These are phyloP conservation scores for Naganishia antarctica DNA, from an alignment of 768 basidiomycete species.

Conservation along the genomic window DNA sequence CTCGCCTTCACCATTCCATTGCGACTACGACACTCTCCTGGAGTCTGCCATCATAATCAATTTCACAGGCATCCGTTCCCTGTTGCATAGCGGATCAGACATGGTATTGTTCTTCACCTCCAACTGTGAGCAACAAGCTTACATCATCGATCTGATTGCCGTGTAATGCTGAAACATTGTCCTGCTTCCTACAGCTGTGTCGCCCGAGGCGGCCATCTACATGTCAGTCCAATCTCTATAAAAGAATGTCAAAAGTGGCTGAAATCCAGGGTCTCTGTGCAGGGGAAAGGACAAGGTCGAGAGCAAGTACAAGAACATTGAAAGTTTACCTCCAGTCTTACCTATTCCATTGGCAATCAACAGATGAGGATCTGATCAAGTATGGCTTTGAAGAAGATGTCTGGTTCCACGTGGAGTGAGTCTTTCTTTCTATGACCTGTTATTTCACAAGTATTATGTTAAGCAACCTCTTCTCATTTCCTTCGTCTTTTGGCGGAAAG, in stretches of 20 bases:
- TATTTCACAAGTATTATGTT: too few species aligned
- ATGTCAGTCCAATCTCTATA: slow-evolving; percentile 57
- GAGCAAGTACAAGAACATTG: slow-evolving; percentile 56
- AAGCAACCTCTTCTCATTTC: background rate
- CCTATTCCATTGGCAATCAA: background rate
- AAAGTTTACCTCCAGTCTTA: background rate
- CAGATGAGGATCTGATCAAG: slow-evolving; percentile 92
- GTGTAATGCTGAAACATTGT: too few species aligned
- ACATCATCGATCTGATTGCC: too few species aligned
- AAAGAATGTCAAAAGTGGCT: background rate
- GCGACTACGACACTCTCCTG: too few species aligned
- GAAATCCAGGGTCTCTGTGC: background rate
- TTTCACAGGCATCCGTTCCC: too few species aligned
- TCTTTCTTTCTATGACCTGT: too few species aligned
- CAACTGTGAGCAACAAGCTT: slow-evolving; percentile 52
- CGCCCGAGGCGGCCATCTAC: slow-evolving; percentile 70
- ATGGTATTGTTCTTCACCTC: slow-evolving; percentile 68
- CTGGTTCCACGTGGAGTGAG: slow-evolving; percentile 80
- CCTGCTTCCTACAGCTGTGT: slow-evolving; percentile 52
- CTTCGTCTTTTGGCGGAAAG: slow-evolving; percentile 14
- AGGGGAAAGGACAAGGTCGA: slow-evolving; percentile 86
- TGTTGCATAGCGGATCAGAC: too few species aligned
- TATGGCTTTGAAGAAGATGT: slow-evolving; percentile 57
- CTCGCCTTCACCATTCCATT: too few species aligned
- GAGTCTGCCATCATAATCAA: too few species aligned